phyloP scores from a whole-genome alignment of 345 rosid genomes.

The Hirschfeldia incana region DNA sequence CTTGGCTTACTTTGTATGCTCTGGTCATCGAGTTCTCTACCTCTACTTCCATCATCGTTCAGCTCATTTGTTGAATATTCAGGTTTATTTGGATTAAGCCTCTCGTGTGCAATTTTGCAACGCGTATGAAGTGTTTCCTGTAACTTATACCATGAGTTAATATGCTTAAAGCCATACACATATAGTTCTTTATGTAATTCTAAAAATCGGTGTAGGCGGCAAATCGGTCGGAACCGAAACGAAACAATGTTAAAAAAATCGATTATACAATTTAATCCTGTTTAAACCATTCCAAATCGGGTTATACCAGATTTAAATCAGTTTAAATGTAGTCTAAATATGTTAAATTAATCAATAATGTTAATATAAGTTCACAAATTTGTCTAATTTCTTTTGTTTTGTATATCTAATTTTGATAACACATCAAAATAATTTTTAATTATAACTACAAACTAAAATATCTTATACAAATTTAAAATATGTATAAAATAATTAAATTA shows the following conservation, averaged over 20 bases:
- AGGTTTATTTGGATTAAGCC: slow-evolving; percentile 7
- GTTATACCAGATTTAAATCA: no score
- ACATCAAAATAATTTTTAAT: no score
- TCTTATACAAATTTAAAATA: no score
- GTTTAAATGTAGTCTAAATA: no score
- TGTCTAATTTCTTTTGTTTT: no score
- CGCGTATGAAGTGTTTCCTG: slow-evolving; percentile 32
- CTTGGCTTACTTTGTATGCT: slow-evolving; percentile 33
- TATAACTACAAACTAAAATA: no score
- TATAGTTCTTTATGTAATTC: background rate
- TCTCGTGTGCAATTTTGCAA: slow-evolving; percentile 7
- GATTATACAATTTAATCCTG: no score
- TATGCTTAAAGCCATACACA: background rate
- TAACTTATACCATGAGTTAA: background rate
- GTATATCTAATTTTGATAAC: no score
- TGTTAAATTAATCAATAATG: no score
- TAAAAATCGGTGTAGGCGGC: background rate
- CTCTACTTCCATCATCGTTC: slow-evolving; percentile 14
- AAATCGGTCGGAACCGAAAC: background rate
- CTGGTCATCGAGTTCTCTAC: slow-evolving; percentile 19
- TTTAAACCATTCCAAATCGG: background rate
- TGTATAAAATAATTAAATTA: no score
- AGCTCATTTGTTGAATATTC: background rate
- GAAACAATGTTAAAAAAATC: no score
- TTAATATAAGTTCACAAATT: no score